A percentile compares a stretch with the other conserved stretches of the same genome.
Conservation (phyloP, 306 rosid species). For the Dalbergia cultrata region DNA sequence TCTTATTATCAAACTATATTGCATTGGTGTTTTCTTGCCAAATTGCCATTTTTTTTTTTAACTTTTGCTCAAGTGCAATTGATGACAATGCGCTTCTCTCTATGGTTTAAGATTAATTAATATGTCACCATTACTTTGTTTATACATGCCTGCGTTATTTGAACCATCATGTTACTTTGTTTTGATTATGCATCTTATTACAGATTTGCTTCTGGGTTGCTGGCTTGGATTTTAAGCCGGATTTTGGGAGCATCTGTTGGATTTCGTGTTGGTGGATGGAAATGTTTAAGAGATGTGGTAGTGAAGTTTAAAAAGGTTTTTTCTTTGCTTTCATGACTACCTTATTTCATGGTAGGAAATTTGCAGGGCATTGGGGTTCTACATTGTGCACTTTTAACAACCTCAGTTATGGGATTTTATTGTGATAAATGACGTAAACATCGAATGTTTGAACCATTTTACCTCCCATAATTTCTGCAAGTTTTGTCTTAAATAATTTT, state of each 20-base stretch:
- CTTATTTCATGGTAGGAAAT: constrained; percentile 35
- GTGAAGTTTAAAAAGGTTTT: constrained; percentile 93
- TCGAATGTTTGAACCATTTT: constrained; percentile 34
- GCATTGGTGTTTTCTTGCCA: constrained; percentile 25
- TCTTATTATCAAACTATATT: constrained; percentile 15
- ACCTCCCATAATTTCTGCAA: constrained; percentile 8
- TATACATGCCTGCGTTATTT: constrained; percentile 29
- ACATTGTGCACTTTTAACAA: constrained; percentile 20
- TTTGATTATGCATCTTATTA: constrained; percentile 38
- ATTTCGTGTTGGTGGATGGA: constrained; percentile 97
- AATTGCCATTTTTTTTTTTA: constrained; percentile 1
- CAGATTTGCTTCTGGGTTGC: constrained; percentile 87
- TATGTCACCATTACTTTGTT: constrained; percentile 33
- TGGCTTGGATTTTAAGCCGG: constrained; percentile 94
- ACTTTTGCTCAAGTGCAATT: constrained; percentile 20
- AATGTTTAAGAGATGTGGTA: constrained; percentile 83
- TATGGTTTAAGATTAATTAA: constrained; percentile 37
- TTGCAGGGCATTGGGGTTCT: constrained; percentile 36
- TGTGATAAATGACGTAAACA: constrained; percentile 36
- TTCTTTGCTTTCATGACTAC: constrained; percentile 39
- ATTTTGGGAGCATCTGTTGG: constrained; percentile 86
- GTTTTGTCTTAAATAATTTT: constrained; percentile 37
- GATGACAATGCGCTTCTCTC: neutral
- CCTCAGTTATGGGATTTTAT: constrained; percentile 31
- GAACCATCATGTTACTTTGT: constrained; percentile 39